Evolutionary conservation across 371 early-diverging fungal species (phyloP), one percentile per base, ranked within the genome.

Genomic region (Saksenaea oblongispora): DNA sequence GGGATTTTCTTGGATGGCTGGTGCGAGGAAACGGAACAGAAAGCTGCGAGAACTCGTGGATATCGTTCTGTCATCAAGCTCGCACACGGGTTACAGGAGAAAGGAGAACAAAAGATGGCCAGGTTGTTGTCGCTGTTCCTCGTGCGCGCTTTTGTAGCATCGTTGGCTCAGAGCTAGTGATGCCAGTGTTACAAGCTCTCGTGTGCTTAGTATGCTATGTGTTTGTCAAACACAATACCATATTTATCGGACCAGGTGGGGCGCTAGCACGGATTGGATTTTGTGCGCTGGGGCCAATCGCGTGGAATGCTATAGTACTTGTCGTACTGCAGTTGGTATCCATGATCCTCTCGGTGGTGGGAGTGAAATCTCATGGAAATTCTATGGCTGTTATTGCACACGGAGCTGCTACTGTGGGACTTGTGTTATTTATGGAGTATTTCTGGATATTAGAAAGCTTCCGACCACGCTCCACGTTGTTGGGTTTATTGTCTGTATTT

Each of bases 1-100:
- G 88, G 34, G 90, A 87, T 62, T 93, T 87, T 67, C 66, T 94
- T 60, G 83, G 88, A 24, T 94, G 94, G 93, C 71, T 94, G 51
- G 86, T 89, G 14, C 83, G 87, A 0, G 92, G 94, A 27, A 92
- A 93, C 63, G 84, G 86, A 34, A 64, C 70, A 27, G 69, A 80
- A 26, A 75, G 85, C 4, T 84, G 90, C 71, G 80, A 78, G 27
- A 87, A 91, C 66, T 89, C 94, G 27, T 93, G 94, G 93, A 88
- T 93, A 47, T 78, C 90, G 17, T 90, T 90, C 69, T 92, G 93
- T 71, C 89, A 91, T 31, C 76, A 85, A 24, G 78, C 87, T 1
- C 85, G 92, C 22, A 92, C 89, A 3, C 80, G 86, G 13, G 87
- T 91, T 56, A 93, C 92, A 0, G 93, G 93, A 67, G 73, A 35